Conservation (phyloP, 78 protist species). For the Speleostelium caveatum region DNA sequence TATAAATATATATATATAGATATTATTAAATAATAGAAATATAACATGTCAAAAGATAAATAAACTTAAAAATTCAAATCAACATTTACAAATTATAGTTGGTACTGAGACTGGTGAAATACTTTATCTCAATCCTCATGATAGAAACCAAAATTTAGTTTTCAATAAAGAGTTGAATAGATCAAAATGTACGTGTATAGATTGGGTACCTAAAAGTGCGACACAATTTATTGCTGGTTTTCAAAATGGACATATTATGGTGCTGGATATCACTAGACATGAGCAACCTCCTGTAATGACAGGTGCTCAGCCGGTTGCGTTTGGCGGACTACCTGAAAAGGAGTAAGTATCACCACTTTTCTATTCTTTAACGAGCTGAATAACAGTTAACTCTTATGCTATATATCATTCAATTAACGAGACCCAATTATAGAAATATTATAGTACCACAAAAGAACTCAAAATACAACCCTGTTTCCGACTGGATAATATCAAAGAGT, state of each 20-base stretch:
- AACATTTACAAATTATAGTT: constrained; percentile 12
- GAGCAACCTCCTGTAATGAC: not conserved
- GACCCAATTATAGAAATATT: constrained; percentile 2
- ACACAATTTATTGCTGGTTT: constrained; percentile 48
- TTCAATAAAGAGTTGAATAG: constrained; percentile 22
- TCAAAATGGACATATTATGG: constrained; percentile 42
- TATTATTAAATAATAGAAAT: too few species aligned
- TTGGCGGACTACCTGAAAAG: too few species aligned
- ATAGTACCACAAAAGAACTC: not conserved
- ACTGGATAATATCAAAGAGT: constrained; percentile 8
- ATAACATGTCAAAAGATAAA: constrained; percentile 39
- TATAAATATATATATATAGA: too few species aligned
- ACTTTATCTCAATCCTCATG: constrained; percentile 13
- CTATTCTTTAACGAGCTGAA: too few species aligned
- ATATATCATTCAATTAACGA: not conserved
- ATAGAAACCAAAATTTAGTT: not conserved
- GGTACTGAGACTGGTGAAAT: constrained; percentile 71
- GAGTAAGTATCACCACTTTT: too few species aligned
- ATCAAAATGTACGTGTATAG: constrained; percentile 38
- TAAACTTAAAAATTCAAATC: not conserved
- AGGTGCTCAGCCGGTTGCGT: too few species aligned
- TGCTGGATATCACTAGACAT: constrained; percentile 39
- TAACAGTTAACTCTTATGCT: too few species aligned
- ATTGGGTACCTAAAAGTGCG: constrained; percentile 71
- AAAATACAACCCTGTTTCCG: constrained; percentile 20